Conservation (phyloP, 805 yeast genomes). For the Zygotorulaspora danielsina region DNA sequence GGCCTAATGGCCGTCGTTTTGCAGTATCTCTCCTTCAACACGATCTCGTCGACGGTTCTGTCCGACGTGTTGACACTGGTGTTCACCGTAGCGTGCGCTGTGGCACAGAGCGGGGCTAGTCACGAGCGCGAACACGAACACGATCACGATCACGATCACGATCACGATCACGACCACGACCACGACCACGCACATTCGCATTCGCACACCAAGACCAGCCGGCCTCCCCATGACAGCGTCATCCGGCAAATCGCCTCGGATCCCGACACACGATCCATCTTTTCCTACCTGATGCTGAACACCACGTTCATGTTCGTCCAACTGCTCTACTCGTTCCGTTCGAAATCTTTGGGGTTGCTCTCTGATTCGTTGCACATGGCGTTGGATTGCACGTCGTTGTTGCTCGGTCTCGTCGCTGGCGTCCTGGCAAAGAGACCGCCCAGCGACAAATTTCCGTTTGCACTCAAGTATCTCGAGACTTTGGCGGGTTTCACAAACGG, state of each 20-base stretch:
- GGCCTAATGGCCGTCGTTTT: slow-evolving; percentile 36
- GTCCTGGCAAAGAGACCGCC: slow-evolving; percentile 56
- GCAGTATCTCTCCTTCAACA: slow-evolving; percentile 36
- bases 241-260: slow-evolving; percentile 41
- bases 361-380: slow-evolving; percentile 97
- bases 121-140: too few relatives aligned
- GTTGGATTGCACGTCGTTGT: slow-evolving; percentile 84
- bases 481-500: slow-evolving; percentile 96
- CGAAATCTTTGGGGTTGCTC: slow-evolving; percentile 84
- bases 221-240: slow-evolving; percentile 10
- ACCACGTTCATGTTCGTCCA: slow-evolving; percentile 94
- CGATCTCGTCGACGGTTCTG: slow-evolving; percentile 12
- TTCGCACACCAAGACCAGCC: neutral
- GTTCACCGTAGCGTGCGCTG: slow-evolving; percentile 11
- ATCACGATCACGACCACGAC: slow-evolving; percentile 36
- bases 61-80: slow-evolving; percentile 17
- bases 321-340: slow-evolving; percentile 82
- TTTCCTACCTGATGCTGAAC: slow-evolving; percentile 78
- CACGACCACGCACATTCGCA: slow-evolving; percentile 36
- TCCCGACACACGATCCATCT: slow-evolving; percentile 80
- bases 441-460: slow-evolving; percentile 77
- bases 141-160: slow-evolving; percentile 20
- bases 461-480: slow-evolving; percentile 78
- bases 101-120: neutral
- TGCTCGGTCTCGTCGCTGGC: slow-evolving; percentile 86